Base-by-base conservation (phyloP, 192 early-diverging fungal species). In the Coemansia sp. region DNA sequence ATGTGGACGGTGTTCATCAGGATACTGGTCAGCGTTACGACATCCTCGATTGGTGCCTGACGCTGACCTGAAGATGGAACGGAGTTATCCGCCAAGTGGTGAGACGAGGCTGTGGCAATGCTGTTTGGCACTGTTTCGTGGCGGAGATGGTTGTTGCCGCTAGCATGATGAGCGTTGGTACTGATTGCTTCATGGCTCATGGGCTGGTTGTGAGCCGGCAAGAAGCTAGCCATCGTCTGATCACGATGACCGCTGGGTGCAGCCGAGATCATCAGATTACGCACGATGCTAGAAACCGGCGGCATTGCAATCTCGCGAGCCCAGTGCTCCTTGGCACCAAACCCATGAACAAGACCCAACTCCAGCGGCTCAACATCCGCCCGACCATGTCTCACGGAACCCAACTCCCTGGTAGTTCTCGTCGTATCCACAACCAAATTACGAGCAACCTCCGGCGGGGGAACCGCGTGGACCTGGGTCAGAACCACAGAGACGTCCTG, bases 401-500 rank as follows among this genome's bases (percentile, higher is more conserved):
- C 48, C 48, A 2, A 18, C 48, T 2, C 16, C 14, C 48, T n/a
- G 3, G 22, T 30, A 8, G 52, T 20, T 20, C 28, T 12, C 30
- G 56, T 31, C 30, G 56, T 38, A 38, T 11, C 64, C 6, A 68
- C 17, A 4, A 22, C 16, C 17, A 77, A 59, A n/a, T 40, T 63
- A 2, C 63, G 67, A 38, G 65, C 58, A 0, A 72, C 67, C 36
- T 69, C 66, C n/a, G 61, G 32, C 16, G 76, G 76, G 48, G 76
- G 64, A 10, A 63, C 38, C 14, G 71, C 76, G 17, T 69, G 76
- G 28, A 79, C 64, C 11, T 63, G 63, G 40, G 71, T 79, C 6
- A 79, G 55, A 0, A 48, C 20, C 2, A 79, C 40, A 12, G 76
- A 70, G n/a, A 79, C 64, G 34, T 79, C 76, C 57, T 79, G 71